These are phyloP conservation scores for Apiospora kogelbergensis DNA, from an alignment of 2,329 filamentous ascomycete species.

Conservation along the genomic window DNA sequence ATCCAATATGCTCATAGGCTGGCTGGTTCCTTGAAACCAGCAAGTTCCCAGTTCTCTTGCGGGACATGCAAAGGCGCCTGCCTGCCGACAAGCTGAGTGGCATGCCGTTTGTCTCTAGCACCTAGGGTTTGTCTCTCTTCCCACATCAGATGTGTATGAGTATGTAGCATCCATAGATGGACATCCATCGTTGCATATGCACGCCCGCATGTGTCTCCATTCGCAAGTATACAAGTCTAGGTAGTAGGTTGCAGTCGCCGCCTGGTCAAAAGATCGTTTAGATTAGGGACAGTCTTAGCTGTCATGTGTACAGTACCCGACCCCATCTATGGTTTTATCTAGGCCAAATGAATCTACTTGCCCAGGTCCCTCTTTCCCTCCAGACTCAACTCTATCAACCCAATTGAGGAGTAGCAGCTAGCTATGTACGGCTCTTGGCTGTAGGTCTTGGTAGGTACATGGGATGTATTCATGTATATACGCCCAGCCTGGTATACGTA, in stretches of 20 bases:
- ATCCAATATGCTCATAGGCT: not conserved
- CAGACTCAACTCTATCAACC: not conserved
- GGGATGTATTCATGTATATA: not conserved
- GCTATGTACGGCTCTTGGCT: not conserved
- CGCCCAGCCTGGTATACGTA: not conserved
- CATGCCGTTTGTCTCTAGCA: not conserved
- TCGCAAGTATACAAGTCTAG: not conserved
- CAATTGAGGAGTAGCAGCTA: not conserved
- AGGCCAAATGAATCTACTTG: constrained; percentile 1
- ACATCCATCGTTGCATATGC: not conserved
- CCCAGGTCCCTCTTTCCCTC: not conserved
- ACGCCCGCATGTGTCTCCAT: not conserved
- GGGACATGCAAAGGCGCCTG: not conserved
- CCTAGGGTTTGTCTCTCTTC: not conserved
- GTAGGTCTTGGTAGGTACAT: not conserved
- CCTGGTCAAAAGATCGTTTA: not conserved
- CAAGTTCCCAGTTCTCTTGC: not conserved
- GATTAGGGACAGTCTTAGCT: not conserved
- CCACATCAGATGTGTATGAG: not conserved
- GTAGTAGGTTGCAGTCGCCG: too few relatives aligned
- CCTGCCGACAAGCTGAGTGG: not conserved
- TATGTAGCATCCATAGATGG: not conserved
- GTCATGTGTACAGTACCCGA: constrained; percentile 5
- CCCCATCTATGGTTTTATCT: not conserved
- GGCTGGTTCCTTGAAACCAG: not conserved